phyloP scores from a whole-genome alignment of 108 stramenopile species.

The Heterococcus sp. region DNA sequence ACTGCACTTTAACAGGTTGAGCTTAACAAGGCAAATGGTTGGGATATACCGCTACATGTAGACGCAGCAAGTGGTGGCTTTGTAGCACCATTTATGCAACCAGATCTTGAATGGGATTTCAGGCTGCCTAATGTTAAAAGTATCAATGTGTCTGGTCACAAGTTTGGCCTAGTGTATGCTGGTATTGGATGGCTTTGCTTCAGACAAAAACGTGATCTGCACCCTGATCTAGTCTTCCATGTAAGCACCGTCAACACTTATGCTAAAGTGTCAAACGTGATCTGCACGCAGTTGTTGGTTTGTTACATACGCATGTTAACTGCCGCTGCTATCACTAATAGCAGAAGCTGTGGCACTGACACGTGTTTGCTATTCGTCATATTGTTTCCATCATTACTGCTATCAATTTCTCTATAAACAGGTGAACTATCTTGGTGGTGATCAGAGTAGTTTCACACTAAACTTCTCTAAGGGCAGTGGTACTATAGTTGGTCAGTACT shows the following conservation, averaged over 20 bases:
- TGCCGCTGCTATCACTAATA: too few species aligned
- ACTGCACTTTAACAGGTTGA: too few species aligned
- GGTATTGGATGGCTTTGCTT: slow-evolving; percentile 65
- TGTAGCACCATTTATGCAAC: slow-evolving; percentile 55
- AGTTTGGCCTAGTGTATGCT: slow-evolving; percentile 61
- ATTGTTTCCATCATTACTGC: too few species aligned
- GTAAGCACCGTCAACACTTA: too few species aligned
- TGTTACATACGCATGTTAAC: too few species aligned
- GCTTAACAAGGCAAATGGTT: not conserved
- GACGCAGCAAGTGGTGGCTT: not conserved
- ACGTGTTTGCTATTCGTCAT: too few species aligned
- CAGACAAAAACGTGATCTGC: slow-evolving; percentile 54
- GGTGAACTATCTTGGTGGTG: slow-evolving; percentile 52
- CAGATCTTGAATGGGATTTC: slow-evolving; percentile 55
- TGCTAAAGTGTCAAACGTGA: too few species aligned
- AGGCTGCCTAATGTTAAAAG: slow-evolving; percentile 55
- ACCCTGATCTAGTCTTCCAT: slow-evolving; percentile 54
- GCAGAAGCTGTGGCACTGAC: too few species aligned
- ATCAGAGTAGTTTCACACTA: not conserved
- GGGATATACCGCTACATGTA: not conserved
- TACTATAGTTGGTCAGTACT: not conserved
- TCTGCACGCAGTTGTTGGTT: too few species aligned
- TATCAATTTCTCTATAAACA: too few species aligned
- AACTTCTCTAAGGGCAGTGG: not conserved
- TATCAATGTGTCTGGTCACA: slow-evolving; percentile 63